Base-by-base conservation (phyloP, 805 yeast species). In the Wickerhamiella vanderwaltii region DNA sequence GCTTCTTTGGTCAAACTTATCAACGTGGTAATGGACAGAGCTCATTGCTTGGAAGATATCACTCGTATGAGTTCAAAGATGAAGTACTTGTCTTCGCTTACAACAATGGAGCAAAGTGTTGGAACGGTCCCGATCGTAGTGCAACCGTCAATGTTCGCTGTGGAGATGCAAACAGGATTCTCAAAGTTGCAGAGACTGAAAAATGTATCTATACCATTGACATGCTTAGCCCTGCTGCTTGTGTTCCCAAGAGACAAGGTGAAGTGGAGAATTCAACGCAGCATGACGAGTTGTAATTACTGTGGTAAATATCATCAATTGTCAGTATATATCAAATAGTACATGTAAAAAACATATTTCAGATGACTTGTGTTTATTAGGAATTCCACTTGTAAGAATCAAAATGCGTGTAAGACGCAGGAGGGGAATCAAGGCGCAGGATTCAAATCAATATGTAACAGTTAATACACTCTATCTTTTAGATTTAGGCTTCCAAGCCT, bases 81-180 rank as follows among this genome's bases (percentile, higher is more conserved):
- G 61, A 57, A 3, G 69, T 74, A 31, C 55, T 71, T 6, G 61
- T 62, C 35, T 67, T 73, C n/a, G 60, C 60, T 22, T 91, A 67
- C 55, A 64, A 59, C 3, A 55, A 65, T 15, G 98, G 98, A 16
- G 77, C 75, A 31, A 72, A 68, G 54, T 91, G 98, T 60, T 88
- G 97, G 95, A 83, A 86, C 57, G 98, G 98, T 0, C 96, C 96
- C 4, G 58, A 64, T 22, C 73, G 98, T 58, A 71, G 79, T 25
- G 87, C 84, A 1, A 61, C 58, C 7, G 77, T 83, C 1, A 64
- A 65, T 17, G 55, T 87, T 42, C 63, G 65, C 13, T 91, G 98
- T 61, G 93, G 93, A 0, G 61, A 67, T 2, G 60, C 64, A 3
- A 64, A 70, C 35, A 64, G 68, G 43, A 58, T 85, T 18, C 43